phyloP scores from a whole-genome alignment of 2,329 filamentous ascomycete species.

The Paraconiothyrium sp. region DNA sequence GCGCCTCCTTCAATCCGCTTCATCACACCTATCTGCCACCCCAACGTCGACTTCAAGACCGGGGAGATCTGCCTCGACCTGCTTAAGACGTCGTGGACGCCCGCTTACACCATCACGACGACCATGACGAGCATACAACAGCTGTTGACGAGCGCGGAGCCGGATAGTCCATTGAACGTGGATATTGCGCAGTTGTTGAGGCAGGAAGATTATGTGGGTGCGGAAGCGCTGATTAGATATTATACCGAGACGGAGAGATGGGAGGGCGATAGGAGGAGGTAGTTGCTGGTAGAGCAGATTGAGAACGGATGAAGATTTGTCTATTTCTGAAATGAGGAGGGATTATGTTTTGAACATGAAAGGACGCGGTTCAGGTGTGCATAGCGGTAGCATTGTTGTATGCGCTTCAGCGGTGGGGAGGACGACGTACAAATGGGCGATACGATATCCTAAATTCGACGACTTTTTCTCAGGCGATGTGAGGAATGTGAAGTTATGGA shows the following conservation, averaged over 20 bases:
- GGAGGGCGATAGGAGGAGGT: constrained; percentile 21
- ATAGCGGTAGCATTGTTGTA: background rate
- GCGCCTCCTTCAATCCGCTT: constrained; percentile 81
- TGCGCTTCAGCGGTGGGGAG: background rate
- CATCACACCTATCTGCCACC: constrained; percentile 61
- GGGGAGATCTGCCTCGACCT: constrained; percentile 96
- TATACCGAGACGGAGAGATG: constrained; percentile 69
- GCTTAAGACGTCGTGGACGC: constrained; percentile 79
- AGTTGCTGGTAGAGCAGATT: constrained; percentile 13
- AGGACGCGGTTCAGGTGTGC: background rate
- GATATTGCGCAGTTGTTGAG: constrained; percentile 78
- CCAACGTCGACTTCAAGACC: constrained; percentile 61
- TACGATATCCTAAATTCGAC: constrained; percentile 6
- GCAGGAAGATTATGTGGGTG: constrained; percentile 73
- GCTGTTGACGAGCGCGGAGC: constrained; percentile 73
- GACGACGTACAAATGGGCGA: background rate
- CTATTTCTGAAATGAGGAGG: constrained; percentile 4
- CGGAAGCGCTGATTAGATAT: constrained; percentile 74
- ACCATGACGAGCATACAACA: constrained; percentile 77
- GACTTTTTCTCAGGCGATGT: background rate
- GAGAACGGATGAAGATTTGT: background rate
- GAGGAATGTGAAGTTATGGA: background rate
- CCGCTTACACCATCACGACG: constrained; percentile 81
- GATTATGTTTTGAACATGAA: background rate
- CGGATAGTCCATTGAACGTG: constrained; percentile 80